Evolutionary conservation across 352 stramenopile species (phyloP).

Genomic region (Globisporangium nagaii): DNA sequence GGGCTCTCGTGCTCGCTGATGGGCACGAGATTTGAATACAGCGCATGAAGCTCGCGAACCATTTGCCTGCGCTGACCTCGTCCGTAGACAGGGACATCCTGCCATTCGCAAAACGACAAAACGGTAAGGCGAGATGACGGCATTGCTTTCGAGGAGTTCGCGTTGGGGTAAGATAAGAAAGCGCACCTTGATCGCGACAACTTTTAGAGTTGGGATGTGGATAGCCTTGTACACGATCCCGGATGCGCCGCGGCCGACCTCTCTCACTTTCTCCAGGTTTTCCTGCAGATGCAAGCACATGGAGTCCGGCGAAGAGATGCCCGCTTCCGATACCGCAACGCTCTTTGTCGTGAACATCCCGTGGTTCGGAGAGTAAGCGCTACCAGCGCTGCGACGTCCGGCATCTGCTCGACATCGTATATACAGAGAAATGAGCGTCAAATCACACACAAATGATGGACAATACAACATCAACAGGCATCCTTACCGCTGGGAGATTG

Average conservation of each 20-base stretch:
- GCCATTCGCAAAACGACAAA: neutral
- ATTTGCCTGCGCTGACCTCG: conserved; percentile 83
- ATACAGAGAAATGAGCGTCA: neutral
- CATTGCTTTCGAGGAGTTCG: neutral
- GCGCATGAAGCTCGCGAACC: conserved; percentile 83
- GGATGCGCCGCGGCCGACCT: conserved; percentile 74
- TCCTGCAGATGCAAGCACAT: conserved; percentile 77
- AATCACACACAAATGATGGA: neutral
- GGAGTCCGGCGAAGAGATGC: conserved; percentile 79
- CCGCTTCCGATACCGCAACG: conserved; percentile 77
- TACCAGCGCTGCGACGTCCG: conserved; percentile 63
- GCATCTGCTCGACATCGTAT: conserved; percentile 19
- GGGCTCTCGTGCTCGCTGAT: conserved; percentile 45
- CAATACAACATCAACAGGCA: neutral
- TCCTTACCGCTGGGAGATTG: conserved; percentile 55
- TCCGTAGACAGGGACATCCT: conserved; percentile 86
- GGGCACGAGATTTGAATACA: conserved; percentile 87
- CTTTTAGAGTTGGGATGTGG: conserved; percentile 87
- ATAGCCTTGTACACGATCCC: conserved; percentile 88
- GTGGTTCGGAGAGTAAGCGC: conserved; percentile 82
- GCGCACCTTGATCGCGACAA: conserved; percentile 85
- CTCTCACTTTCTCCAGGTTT: conserved; percentile 73
- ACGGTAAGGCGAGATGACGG: too few relatives aligned
- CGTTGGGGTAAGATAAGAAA: neutral
- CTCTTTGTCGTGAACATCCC: conserved; percentile 85